Conservation (phyloP, 768 basidiomycete genomes). For the Rhodotorula kratochvilovae region DNA sequence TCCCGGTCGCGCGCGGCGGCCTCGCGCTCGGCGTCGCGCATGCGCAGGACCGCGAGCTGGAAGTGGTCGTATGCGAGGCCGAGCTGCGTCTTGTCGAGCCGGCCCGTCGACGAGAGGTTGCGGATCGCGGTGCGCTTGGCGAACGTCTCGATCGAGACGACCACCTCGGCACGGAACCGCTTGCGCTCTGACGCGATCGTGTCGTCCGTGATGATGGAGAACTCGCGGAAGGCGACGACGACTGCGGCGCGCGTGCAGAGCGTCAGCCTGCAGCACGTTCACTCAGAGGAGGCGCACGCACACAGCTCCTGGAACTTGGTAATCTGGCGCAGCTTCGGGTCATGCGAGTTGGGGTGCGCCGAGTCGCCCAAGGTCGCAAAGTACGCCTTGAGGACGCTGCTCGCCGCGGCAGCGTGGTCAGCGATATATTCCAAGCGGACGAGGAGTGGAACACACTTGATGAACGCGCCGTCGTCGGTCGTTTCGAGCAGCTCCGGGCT, state of each 20-base stretch:
- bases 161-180: slow-evolving; percentile 79
- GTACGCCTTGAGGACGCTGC: slow-evolving; percentile 87
- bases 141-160: slow-evolving; percentile 88
- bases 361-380: slow-evolving; percentile 89
- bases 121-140: slow-evolving; percentile 85
- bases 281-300: slow-evolving; percentile 1
- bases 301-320: slow-evolving; percentile 86
- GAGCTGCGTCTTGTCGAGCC: slow-evolving; percentile 80
- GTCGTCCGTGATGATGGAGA: slow-evolving; percentile 85
- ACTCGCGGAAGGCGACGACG: slow-evolving; percentile 95
- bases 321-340: slow-evolving; percentile 84
- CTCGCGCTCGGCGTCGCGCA: slow-evolving; percentile 24
- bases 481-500: slow-evolving; percentile 84
- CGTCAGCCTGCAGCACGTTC: background rate
- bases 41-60: slow-evolving; percentile 36
- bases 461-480: slow-evolving; percentile 94
- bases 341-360: slow-evolving; percentile 80
- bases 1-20: background rate
- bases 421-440: background rate
- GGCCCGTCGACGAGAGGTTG: slow-evolving; percentile 70
- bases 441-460: slow-evolving; percentile 63
- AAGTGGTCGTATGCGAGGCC: slow-evolving; percentile 81
- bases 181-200: slow-evolving; percentile 80
- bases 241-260: slow-evolving; percentile 47
- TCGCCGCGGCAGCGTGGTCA: too few species aligned